These are phyloP conservation scores for Globisporangium cystogenes DNA, from an alignment of 352 stramenopile genomes.

Conservation along the genomic window DNA sequence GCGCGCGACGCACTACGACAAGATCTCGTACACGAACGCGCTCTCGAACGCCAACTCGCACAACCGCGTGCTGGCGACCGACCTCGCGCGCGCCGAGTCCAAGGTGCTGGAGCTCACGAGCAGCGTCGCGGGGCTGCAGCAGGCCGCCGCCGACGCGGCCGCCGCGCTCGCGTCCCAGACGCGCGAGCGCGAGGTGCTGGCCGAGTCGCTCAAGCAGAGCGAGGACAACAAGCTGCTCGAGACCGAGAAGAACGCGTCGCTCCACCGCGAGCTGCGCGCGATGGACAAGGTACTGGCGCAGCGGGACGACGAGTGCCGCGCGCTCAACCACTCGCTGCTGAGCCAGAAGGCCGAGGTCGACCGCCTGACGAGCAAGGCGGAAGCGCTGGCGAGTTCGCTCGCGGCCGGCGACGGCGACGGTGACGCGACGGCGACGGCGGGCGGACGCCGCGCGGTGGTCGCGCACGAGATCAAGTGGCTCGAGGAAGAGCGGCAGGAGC, in stretches of 20 bases:
- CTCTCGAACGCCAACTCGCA: conserved; percentile 75
- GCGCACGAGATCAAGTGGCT: conserved; percentile 72
- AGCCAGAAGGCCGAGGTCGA: conserved; percentile 57
- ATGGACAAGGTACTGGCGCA: conserved; percentile 69
- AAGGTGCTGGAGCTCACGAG: conserved; percentile 39
- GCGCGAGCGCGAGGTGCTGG: conserved; percentile 55
- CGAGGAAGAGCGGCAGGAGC: conserved; percentile 54
- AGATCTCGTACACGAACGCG: conserved; percentile 78
- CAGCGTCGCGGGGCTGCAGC: conserved; percentile 35
- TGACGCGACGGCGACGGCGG: conserved; percentile 1
- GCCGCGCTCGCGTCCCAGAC: conserved; percentile 31
- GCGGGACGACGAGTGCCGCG: conserved; percentile 63
- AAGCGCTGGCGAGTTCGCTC: conserved; percentile 19
- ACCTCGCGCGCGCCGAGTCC: conserved; percentile 49
- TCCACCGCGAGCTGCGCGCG: conserved; percentile 58
- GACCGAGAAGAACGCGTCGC: conserved; percentile 62
- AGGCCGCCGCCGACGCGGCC: conserved; percentile 32
- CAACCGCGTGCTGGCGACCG: conserved; percentile 54
- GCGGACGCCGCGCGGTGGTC: conserved; percentile 27
- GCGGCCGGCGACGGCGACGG: not conserved
- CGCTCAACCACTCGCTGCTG: conserved; percentile 46
- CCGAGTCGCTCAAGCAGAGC: conserved; percentile 45
- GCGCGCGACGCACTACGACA: conserved; percentile 75
- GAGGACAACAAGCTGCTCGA: conserved; percentile 49
- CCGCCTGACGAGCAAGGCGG: conserved; percentile 31